Conservation (phyloP, 23 red algal genomes). For the Gracilaria domingensis region DNA sequence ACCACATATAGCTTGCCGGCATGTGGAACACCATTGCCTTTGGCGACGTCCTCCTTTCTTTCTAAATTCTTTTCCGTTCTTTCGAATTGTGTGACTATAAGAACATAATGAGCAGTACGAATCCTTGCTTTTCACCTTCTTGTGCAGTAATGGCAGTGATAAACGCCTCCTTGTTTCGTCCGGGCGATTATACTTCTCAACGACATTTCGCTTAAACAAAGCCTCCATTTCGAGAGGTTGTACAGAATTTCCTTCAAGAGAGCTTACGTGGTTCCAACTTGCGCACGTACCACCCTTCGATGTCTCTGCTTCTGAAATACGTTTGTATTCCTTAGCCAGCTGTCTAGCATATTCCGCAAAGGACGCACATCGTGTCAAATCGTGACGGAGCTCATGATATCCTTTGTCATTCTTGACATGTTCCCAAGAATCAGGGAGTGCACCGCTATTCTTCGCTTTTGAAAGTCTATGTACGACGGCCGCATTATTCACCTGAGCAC, state of each 20-base stretch:
- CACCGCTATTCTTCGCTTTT: background rate
- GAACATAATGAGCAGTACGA: constrained; percentile 27
- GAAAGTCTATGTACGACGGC: constrained; percentile 17
- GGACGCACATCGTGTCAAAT: background rate
- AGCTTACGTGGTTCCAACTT: too few relatives aligned
- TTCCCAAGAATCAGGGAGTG: background rate
- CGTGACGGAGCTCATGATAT: background rate
- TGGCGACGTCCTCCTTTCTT: constrained; percentile 29
- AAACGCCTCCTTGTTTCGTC: background rate
- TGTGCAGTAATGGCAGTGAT: background rate
- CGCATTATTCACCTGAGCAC: constrained; percentile 26
- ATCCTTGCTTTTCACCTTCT: background rate
- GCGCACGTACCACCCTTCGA: background rate
- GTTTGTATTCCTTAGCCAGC: constrained; percentile 25
- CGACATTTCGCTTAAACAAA: constrained; percentile 9
- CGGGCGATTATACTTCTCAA: constrained; percentile 25
- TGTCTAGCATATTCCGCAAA: constrained; percentile 45
- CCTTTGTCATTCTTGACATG: background rate
- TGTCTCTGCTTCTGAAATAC: background rate
- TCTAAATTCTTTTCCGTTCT: background rate
- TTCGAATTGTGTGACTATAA: constrained; percentile 5
- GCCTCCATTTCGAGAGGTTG: too few relatives aligned
- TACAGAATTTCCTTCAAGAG: too few relatives aligned
- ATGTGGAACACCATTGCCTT: constrained; percentile 26
- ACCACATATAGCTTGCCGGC: background rate